Base-by-base conservation (phyloP, 805 yeast species). In the Komagataella kurtzmanii region DNA sequence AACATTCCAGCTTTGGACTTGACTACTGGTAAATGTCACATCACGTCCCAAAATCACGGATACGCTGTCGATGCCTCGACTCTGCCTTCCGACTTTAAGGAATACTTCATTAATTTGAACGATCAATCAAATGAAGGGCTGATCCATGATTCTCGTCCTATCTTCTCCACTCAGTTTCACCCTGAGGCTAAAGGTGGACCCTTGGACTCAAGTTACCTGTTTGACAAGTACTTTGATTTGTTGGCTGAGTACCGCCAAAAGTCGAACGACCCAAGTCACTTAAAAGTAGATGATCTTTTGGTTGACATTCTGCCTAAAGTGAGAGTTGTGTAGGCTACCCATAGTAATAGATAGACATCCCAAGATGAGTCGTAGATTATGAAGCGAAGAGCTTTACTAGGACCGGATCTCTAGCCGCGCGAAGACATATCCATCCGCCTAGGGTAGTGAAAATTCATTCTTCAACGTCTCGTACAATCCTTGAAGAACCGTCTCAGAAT, bases 161-260 rank as follows among this genome's bases (percentile, higher is more conserved):
- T 91, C 52, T 93, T 91, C 72, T 88, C 97, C 44, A 88, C 97
- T 2, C 99, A 93, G 70, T 93, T 93, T 78, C 99, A 93, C 67
- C 99, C 99, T 49, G 99, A 93, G 70, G 98, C 99, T 53, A 91
- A 89, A 72, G 98, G 99, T 61, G 99, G 99, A 59, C 99, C 99
- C 54, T 76, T 85, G 61, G 99, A 93, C 69, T 86, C 97, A 12
- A 78, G 88, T 2, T 88, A 81, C 70, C 74, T 93, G 67, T 93
- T 93, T 60, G 98, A 93, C 74, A 88, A 82, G 68, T 93, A 87
- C 70, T 81, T 93, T 60, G 77, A 73, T 44, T 75, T 83, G 61
- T 83, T 93, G 56, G 74, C 71, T 48, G 70, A 69, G 48, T 88
- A 78, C 74, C 77, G 74, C 63, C 65, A 64, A 50, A 62, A 67